phyloP scores from a whole-genome alignment of 1,284 basidiomycete species.

The Cutaneotrichosporon dermatis region DNA sequence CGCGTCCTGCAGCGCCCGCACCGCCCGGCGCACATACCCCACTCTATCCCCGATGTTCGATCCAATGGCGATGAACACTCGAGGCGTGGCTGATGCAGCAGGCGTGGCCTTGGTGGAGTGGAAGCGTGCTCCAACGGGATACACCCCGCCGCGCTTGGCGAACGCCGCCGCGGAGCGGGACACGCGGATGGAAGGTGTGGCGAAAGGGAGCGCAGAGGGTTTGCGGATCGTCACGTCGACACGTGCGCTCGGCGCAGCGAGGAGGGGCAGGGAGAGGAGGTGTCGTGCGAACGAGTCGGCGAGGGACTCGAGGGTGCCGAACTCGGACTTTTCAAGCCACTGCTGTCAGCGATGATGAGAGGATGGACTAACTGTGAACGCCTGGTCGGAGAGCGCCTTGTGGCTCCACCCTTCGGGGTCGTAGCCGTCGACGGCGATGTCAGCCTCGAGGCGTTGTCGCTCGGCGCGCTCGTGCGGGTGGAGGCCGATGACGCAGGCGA shows the following conservation, averaged over 20 bases:
- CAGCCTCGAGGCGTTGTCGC: slow-evolving; percentile 64
- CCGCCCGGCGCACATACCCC: slow-evolving; percentile 70
- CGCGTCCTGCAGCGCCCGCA: slow-evolving; percentile 43
- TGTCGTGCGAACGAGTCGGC: slow-evolving; percentile 59
- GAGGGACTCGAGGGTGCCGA: slow-evolving; percentile 70
- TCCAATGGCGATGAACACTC: slow-evolving; percentile 72
- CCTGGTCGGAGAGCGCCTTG: slow-evolving; percentile 47
- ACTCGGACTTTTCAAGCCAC: slow-evolving; percentile 54
- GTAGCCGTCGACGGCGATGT: slow-evolving; percentile 51
- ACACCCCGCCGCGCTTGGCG: slow-evolving; percentile 20
- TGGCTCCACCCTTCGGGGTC: slow-evolving; percentile 45
- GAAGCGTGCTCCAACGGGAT: background rate
- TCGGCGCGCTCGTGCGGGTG: slow-evolving; percentile 66
- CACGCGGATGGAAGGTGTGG: slow-evolving; percentile 62
- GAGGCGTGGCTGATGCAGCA: background rate
- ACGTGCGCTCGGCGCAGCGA: slow-evolving; percentile 24
- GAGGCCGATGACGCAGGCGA: slow-evolving; percentile 63
- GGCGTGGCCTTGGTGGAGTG: background rate
- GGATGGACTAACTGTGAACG: slow-evolving; percentile 49
- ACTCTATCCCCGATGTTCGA: slow-evolving; percentile 87
- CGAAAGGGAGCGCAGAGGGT: slow-evolving; percentile 69
- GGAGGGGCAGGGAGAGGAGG: slow-evolving; percentile 24
- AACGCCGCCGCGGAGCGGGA: slow-evolving; percentile 53
- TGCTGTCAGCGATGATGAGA: slow-evolving; percentile 16
- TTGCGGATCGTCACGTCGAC: slow-evolving; percentile 64